Conservation (phyloP, 371 early-diverging fungal species). For the Mortierella sp. region DNA sequence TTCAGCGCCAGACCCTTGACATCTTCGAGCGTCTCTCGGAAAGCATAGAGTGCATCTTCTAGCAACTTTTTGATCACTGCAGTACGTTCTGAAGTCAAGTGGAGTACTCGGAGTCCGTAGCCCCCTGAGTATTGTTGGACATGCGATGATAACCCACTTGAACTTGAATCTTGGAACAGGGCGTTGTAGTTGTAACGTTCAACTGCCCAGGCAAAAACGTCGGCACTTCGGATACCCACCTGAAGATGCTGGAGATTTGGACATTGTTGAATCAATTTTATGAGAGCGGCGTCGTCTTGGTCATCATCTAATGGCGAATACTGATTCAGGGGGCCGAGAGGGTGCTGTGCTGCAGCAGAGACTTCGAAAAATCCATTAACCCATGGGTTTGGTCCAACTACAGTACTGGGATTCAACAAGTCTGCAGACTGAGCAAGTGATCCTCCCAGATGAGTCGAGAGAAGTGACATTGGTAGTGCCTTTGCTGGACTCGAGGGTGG, state of each 20-base stretch:
- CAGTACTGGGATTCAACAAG: too few relatives aligned
- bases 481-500: conserved; percentile 1
- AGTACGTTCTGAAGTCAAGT: conserved; percentile 62
- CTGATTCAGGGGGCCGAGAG: too few relatives aligned
- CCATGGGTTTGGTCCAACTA: too few relatives aligned
- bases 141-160: too few relatives aligned
- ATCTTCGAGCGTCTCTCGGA: conserved; percentile 31
- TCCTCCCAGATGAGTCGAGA: too few relatives aligned
- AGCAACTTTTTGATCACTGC: conserved; percentile 46
- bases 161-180: too few relatives aligned
- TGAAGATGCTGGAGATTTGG: conserved; percentile 25
- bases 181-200: conserved; percentile 36
- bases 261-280: conserved; percentile 19
- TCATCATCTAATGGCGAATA: neutral
- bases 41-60: conserved; percentile 34
- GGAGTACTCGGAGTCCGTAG: conserved; percentile 56
- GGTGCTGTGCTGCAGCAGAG: too few relatives aligned
- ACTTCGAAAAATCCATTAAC: too few relatives aligned
- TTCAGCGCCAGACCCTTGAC: conserved; percentile 33
- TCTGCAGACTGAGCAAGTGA: too few relatives aligned
- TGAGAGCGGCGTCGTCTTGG: neutral
- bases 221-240: conserved; percentile 53
- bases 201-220: conserved; percentile 54
- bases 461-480: neutral
- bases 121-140: conserved; percentile 43